Base-by-base conservation (phyloP, 768 basidiomycete species). In the Lanmaoa pseudosensibilis region DNA sequence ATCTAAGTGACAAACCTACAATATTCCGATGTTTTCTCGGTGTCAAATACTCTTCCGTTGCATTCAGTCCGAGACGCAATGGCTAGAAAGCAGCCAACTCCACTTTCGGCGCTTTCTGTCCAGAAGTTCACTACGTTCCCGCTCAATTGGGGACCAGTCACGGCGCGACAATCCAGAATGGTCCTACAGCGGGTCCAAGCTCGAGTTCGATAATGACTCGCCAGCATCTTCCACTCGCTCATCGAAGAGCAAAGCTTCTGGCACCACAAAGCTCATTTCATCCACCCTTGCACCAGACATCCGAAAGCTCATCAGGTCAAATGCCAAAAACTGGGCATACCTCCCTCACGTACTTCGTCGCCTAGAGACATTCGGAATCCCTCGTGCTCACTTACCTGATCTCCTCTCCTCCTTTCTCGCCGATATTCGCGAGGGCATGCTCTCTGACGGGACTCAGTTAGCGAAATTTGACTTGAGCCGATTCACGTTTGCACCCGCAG, bases 281-380 rank as follows among this genome's bases (percentile, higher is more conserved):
- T 32, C 57, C 16, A 38, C 50, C 12, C 9, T 39, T 30, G 21
- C 51, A 1, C 47, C 44, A 5, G 65, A 73, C 50, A 46, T 65
- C 5, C 41, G 50, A 34, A 48, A 60, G 25, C 46, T 77, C 53
- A 73, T 84, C 48, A 60, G 75, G 45, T 56, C 53, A 5, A 66
- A 78, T 39, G 77, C 77, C 12, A 50, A 59, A 7, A 39, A 54
- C 1, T 85, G 84, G 84, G 69, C 74, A 3, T 46, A 46, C 9
- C 56, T 59, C 25, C 66, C 60, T 2, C 55, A 60, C 23, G 70
- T 82, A 3, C 66, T 52, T 15, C 53, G 63, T 4, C 81, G 85
- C 34, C 68, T 88, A 16, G 56, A 66, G 15, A 60, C 70, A 1
- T 85, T 81, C 56, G 86, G 85, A 12, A 71, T 88, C 18, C 78